Percentiles rank a stretch among this genome's conserved stretches.
Conservation (phyloP, 176 grass and related monocot species). For the Chloris gayana region DNA sequence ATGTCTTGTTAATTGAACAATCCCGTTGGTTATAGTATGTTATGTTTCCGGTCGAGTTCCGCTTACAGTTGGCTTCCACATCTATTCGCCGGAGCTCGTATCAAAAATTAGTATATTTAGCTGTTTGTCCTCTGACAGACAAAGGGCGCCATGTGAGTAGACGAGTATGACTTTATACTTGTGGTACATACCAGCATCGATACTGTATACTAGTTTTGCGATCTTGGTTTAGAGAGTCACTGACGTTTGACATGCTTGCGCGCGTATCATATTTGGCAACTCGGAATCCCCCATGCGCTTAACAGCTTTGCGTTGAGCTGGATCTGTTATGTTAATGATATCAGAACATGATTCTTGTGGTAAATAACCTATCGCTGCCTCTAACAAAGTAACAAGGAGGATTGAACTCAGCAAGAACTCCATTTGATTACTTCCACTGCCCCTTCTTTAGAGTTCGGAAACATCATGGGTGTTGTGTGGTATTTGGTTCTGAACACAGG, state of each 20-base stretch:
- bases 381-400: neutral
- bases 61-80: constrained; percentile 26
- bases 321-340: neutral
- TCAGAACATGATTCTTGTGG: neutral
- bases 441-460: neutral
- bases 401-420: neutral
- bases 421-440: neutral
- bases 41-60: neutral
- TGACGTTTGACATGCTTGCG: constrained; percentile 4
- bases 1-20: too few relatives aligned
- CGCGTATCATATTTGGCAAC: neutral
- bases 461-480: neutral
- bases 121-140: constrained; percentile 17
- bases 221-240: constrained; percentile 6
- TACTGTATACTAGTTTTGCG: neutral
- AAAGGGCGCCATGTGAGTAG: constrained; percentile 20
- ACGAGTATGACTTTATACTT: neutral
- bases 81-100: constrained; percentile 27
- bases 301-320: neutral
- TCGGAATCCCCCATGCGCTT: neutral
- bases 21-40: neutral
- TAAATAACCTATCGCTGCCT: neutral
- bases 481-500: constrained; percentile 1
- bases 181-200: constrained; percentile 4
- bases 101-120: neutral